phyloP scores from a whole-genome alignment of 495 filamentous ascomycete genomes.

The Ramalina peruviana region DNA sequence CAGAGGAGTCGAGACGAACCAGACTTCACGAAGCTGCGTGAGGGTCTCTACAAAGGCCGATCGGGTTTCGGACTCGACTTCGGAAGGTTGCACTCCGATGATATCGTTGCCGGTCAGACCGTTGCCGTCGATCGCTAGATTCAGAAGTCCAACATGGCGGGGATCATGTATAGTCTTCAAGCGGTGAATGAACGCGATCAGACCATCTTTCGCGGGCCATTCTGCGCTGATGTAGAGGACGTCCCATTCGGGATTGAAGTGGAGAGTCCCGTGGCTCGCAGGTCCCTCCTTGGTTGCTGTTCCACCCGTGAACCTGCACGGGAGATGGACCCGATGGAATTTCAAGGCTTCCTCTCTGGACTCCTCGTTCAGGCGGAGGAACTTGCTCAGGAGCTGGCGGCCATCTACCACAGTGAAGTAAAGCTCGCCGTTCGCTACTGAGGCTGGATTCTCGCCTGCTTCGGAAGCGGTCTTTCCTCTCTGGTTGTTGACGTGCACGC shows the following conservation, averaged over 20 bases:
- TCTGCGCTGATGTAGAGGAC: neutral
- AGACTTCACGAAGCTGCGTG: slow-evolving; percentile 2
- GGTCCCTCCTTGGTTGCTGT: neutral
- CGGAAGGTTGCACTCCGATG: neutral
- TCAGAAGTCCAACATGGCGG: neutral
- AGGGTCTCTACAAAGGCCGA: slow-evolving; percentile 2
- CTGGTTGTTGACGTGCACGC: neutral
- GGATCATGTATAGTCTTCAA: neutral
- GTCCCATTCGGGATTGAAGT: slow-evolving; percentile 1
- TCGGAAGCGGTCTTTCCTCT: neutral
- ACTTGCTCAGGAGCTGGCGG: neutral
- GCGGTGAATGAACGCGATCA: neutral
- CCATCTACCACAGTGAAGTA: neutral
- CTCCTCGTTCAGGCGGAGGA: neutral
- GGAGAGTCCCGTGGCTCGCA: neutral
- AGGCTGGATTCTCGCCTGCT: neutral
- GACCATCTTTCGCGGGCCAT: slow-evolving; percentile 1
- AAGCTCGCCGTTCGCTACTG: neutral
- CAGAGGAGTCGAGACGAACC: neutral
- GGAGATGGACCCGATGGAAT: neutral
- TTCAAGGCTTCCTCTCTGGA: neutral
- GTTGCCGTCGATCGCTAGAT: neutral
- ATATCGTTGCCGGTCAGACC: neutral
- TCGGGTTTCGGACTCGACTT: neutral
- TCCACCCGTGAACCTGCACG: neutral